Evolutionary conservation across 768 basidiomycete species (phyloP).

Genomic region (Amanita thiersii): DNA sequence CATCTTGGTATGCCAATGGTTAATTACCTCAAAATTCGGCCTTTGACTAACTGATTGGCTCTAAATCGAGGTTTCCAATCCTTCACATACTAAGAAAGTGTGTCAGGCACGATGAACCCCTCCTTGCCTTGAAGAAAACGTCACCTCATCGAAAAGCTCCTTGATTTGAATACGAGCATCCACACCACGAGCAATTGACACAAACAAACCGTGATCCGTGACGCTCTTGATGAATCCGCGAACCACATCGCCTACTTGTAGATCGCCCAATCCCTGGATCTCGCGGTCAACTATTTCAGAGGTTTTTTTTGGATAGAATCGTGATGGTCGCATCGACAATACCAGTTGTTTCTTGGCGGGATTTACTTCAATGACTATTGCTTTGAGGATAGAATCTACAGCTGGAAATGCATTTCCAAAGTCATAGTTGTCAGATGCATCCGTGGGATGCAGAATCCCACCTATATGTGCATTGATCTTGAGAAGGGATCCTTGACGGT

Average conservation of each 20-base stretch:
- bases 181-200: conserved; percentile 73
- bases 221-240: conserved; percentile 89
- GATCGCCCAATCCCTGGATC: conserved; percentile 47
- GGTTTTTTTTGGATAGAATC: conserved; percentile 44
- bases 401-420: conserved; percentile 45
- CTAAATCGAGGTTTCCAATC: conserved; percentile 87
- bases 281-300: conserved; percentile 58
- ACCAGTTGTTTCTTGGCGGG: conserved; percentile 55
- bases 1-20: not conserved
- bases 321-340: conserved; percentile 77
- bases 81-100: conserved; percentile 67
- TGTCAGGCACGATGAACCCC: not conserved
- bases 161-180: conserved; percentile 91
- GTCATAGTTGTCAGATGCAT: conserved; percentile 75
- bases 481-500: conserved; percentile 63
- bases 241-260: conserved; percentile 67
- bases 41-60: conserved; percentile 78
- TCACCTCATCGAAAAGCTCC: conserved; percentile 82
- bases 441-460: conserved; percentile 77
- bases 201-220: conserved; percentile 82
- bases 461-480: conserved; percentile 67
- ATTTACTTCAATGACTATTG: conserved; percentile 65
- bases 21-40: conserved; percentile 70
- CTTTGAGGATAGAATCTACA: conserved; percentile 61
- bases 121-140: conserved; percentile 18